These are phyloP conservation scores for Calvatia gigantea DNA, from an alignment of 768 basidiomycete genomes.

Conservation along the genomic window DNA sequence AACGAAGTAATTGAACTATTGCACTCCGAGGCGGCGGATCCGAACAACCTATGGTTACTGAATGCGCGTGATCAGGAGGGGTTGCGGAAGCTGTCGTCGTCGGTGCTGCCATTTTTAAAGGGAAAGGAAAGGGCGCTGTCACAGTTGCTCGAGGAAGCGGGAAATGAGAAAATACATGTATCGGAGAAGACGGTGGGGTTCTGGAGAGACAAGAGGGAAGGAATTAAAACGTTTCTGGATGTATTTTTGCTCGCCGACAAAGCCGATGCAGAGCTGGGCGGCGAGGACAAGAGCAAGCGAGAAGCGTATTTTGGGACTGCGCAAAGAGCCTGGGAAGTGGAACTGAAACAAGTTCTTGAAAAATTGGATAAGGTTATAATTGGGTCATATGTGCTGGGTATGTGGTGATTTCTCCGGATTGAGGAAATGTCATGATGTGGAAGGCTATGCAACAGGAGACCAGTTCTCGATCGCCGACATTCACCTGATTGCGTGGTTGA, in stretches of 20 bases:
- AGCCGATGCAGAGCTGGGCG: slow-evolving; percentile 32
- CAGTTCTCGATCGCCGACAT: slow-evolving; percentile 80
- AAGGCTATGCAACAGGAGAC: slow-evolving; percentile 51
- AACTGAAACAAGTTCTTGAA: slow-evolving; percentile 41
- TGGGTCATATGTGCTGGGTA: slow-evolving; percentile 66
- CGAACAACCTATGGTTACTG: slow-evolving; percentile 53
- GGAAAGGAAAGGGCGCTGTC: slow-evolving; percentile 48
- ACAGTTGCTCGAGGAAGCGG: slow-evolving; percentile 49
- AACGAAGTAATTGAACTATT: slow-evolving; percentile 53
- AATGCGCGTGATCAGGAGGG: slow-evolving; percentile 57
- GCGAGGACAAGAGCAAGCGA: slow-evolving; percentile 35
- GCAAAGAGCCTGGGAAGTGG: slow-evolving; percentile 49
- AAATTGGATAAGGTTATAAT: slow-evolving; percentile 54
- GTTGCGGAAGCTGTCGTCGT: slow-evolving; percentile 44
- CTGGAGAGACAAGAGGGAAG: slow-evolving; percentile 55
- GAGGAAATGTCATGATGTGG: not conserved
- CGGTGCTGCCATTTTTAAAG: slow-evolving; percentile 37
- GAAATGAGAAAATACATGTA: slow-evolving; percentile 41
- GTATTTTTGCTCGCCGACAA: slow-evolving; percentile 45
- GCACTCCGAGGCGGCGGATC: slow-evolving; percentile 62
- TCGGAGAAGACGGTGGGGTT: slow-evolving; percentile 61
- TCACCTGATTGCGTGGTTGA: slow-evolving; percentile 76
- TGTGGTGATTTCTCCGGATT: slow-evolving; percentile 18
- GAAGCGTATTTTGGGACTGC: slow-evolving; percentile 49
- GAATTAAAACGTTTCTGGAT: slow-evolving; percentile 38